Evolutionary conservation across 108 stramenopile species (phyloP).

Genomic region (Asterionellopsis glacialis): DNA sequence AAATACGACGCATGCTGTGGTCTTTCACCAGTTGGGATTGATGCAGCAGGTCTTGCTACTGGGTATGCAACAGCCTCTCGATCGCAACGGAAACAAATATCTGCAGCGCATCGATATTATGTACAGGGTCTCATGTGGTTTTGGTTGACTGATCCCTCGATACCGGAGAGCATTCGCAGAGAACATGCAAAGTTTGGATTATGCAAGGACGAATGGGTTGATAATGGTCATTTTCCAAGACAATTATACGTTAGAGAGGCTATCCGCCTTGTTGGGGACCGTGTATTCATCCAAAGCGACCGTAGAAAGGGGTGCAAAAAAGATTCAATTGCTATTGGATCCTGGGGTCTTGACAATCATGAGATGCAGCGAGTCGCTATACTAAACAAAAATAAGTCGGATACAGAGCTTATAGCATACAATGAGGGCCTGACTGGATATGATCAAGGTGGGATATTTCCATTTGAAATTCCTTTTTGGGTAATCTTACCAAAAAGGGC

Average conservation of each 20-base stretch:
- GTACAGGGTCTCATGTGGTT: constrained; percentile 1
- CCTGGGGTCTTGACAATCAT: neutral
- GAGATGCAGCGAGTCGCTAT: no score
- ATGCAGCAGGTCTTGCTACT: neutral
- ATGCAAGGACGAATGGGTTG: constrained; percentile 10
- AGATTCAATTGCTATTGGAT: constrained; percentile 10
- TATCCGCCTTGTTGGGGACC: constrained; percentile 8
- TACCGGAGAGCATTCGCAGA: neutral
- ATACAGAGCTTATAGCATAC: no score
- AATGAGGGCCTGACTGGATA: no score
- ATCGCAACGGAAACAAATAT: neutral
- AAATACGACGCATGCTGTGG: constrained; percentile 2
- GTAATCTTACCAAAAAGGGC: no score
- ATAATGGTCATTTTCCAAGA: constrained; percentile 4
- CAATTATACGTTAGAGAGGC: constrained; percentile 8
- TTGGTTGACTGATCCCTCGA: neutral
- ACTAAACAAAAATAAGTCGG: no score
- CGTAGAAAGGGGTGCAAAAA: constrained; percentile 1
- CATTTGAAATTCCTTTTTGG: no score
- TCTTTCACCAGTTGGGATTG: neutral
- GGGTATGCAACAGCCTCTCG: neutral
- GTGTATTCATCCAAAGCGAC: constrained; percentile 7
- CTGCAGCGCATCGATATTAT: neutral
- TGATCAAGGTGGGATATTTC: no score
- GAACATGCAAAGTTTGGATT: constrained; percentile 4